These are phyloP conservation scores for Blumeria hordei DNA, from an alignment of 2,329 filamentous ascomycete species.

Conservation along the genomic window DNA sequence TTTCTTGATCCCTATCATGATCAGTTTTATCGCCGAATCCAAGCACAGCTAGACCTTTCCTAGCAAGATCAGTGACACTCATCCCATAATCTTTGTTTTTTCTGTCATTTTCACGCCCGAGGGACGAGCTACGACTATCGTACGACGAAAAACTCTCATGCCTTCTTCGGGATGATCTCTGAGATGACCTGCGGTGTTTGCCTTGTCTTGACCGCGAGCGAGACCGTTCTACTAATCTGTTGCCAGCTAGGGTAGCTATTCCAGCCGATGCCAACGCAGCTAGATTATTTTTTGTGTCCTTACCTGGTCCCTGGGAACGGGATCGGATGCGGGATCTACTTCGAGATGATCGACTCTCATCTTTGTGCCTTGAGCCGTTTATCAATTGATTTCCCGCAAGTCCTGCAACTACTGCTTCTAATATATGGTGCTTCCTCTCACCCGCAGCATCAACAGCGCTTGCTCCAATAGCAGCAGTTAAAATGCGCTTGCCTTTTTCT, in stretches of 20 bases:
- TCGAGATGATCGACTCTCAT: slow-evolving; percentile 23
- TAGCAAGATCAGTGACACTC: slow-evolving; percentile 37
- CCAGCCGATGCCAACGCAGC: slow-evolving; percentile 39
- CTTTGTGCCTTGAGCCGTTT: slow-evolving; percentile 43
- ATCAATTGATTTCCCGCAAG: slow-evolving; percentile 66
- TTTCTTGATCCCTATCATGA: slow-evolving; percentile 5
- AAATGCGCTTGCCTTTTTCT: slow-evolving; percentile 72
- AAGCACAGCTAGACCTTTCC: slow-evolving; percentile 35
- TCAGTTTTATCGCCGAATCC: slow-evolving; percentile 28
- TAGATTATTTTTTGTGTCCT: slow-evolving; percentile 23
- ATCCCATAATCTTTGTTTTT: slow-evolving; percentile 32
- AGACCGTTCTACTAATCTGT: slow-evolving; percentile 28
- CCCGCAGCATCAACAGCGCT: slow-evolving; percentile 62
- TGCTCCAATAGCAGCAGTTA: slow-evolving; percentile 68
- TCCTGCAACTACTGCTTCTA: slow-evolving; percentile 74
- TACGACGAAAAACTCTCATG: slow-evolving; percentile 13
- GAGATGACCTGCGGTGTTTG: slow-evolving; percentile 23
- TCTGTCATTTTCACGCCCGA: slow-evolving; percentile 5
- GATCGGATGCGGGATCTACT: slow-evolving; percentile 48
- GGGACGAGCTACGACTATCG: slow-evolving; percentile 14
- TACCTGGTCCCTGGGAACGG: slow-evolving; percentile 24
- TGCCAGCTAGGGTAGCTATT: slow-evolving; percentile 33
- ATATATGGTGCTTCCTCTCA: slow-evolving; percentile 55
- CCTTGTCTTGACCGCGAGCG: slow-evolving; percentile 27
- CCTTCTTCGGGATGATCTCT: slow-evolving; percentile 16